Base-by-base conservation (phyloP, 163 green algal genomes). In the Prototheca wickerhamii region DNA sequence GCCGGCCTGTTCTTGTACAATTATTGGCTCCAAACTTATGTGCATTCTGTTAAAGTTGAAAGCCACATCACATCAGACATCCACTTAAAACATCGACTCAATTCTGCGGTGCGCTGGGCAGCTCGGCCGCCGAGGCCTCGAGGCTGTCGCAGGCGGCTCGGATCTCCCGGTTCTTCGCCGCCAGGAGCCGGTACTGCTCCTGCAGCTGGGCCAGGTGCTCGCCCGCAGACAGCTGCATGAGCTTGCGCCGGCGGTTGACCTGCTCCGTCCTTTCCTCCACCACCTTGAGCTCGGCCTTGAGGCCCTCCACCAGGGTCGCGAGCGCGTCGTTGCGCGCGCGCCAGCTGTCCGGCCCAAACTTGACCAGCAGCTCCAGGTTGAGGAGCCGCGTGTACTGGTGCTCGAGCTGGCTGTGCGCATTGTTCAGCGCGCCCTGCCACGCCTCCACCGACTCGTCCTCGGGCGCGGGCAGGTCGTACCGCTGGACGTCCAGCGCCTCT, bases 351-450 rank as follows among this genome's bases (percentile, higher is more conserved):
- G 87, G 74, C 2, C 87, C 87, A 60, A 82, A 86, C 69, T 89
- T 86, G 4, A 90, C 66, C 73, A 93, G 67, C 58, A 95, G 75
- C 75, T 95, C 86, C 61, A 93, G 65, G 70, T 95, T 95, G 8
- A 87, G 29, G 58, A 87, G 64, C 58, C 78, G 63, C 53, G 76
- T 82, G 50, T 86, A 74, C 74, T 95, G 87, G 68, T 95, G 87
- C 69, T 93, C 86, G 61, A 93, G 73, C 77, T 95, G 87, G 23
- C 71, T 73, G 52, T 84, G 62, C 4, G 84, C 83, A 70, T 95
- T 95, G 62, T 91, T 75, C 54, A 87, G 49, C 0, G 82, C 75
- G 3, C 53, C 53, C 8, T 52, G 49, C 87, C 87, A 95, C 7
- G 83, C 70, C 15, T 44, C 58, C 2, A 75, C 6, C n/a, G 26